A percentile compares a stretch with the other conserved stretches of the same genome.
These are phyloP conservation scores for Diaporthe velutina DNA, from an alignment of 2,329 filamentous ascomycete genomes.

Conservation along the genomic window DNA sequence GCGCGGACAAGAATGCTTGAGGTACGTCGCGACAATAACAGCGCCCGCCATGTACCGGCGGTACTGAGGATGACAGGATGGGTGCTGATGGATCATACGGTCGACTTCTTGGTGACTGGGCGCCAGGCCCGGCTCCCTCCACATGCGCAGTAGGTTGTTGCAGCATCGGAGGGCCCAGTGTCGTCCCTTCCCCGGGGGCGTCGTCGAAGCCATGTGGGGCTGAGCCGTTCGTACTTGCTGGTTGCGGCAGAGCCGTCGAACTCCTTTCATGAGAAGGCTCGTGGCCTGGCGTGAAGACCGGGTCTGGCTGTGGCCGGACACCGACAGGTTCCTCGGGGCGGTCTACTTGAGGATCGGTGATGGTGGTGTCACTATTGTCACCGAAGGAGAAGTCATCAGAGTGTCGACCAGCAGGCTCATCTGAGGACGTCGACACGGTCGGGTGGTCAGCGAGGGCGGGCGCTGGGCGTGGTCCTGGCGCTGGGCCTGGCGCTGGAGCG, in stretches of 20 bases:
- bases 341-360: slow-evolving; percentile 36
- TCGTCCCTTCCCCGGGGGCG: background rate
- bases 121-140: background rate
- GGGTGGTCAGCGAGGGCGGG: slow-evolving; percentile 17
- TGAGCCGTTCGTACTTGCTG: slow-evolving; percentile 10
- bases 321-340: slow-evolving; percentile 6
- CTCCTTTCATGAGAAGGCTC: background rate
- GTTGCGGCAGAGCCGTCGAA: background rate
- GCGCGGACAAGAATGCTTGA: slow-evolving; percentile 23
- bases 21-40: slow-evolving; percentile 35
- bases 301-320: background rate
- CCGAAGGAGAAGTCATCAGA: slow-evolving; percentile 36
- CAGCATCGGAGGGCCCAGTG: background rate
- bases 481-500: background rate
- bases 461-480: background rate
- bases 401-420: slow-evolving; percentile 33
- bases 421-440: slow-evolving; percentile 36
- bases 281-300: background rate
- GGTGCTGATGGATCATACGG: slow-evolving; percentile 39
- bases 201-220: background rate
- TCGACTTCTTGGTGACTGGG: slow-evolving; percentile 15
- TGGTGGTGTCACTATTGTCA: slow-evolving; percentile 37
- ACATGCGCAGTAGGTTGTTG: background rate
- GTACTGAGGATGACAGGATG: slow-evolving; percentile 30
- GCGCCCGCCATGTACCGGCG: slow-evolving; percentile 3